phyloP scores from a whole-genome alignment of 345 rosid genomes.

The Citrus inodora region DNA sequence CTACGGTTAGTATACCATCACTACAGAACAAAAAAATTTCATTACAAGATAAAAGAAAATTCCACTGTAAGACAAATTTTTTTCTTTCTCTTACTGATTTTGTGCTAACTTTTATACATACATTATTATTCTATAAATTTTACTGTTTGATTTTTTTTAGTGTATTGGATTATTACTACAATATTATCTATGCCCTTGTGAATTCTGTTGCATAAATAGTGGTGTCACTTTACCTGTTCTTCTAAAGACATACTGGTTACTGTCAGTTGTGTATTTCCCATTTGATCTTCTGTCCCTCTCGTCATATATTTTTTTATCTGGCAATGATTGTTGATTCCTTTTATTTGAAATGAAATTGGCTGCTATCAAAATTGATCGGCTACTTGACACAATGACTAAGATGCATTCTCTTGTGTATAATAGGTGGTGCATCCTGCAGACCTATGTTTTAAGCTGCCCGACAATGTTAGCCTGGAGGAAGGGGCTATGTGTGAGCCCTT shows the following conservation, averaged over 20 bases:
- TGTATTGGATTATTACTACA: background rate
- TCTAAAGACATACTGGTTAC: background rate
- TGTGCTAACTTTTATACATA: too few species aligned
- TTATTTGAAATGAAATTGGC: background rate
- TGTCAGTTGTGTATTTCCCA: background rate
- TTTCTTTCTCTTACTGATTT: too few species aligned
- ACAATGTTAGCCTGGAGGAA: conserved; percentile 88
- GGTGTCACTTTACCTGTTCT: background rate
- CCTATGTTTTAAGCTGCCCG: conserved; percentile 84
- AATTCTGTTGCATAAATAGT: background rate
- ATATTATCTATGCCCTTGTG: background rate
- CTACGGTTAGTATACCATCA: too few species aligned
- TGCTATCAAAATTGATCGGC: conserved; percentile 2
- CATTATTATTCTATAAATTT: background rate
- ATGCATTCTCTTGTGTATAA: conserved; percentile 1
- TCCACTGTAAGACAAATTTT: too few species aligned
- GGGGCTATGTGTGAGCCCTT: conserved; percentile 98
- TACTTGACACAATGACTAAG: background rate
- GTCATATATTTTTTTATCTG: background rate
- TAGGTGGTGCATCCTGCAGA: conserved; percentile 94
- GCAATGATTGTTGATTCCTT: background rate
- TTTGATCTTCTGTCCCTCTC: background rate
- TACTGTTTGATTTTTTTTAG: background rate
- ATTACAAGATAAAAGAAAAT: too few species aligned
- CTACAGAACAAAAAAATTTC: too few species aligned